Percentiles rank a stretch among this genome's conserved stretches.
Conservation (phyloP, 2,329 filamentous ascomycete genomes). For the Moelleriella libera region DNA sequence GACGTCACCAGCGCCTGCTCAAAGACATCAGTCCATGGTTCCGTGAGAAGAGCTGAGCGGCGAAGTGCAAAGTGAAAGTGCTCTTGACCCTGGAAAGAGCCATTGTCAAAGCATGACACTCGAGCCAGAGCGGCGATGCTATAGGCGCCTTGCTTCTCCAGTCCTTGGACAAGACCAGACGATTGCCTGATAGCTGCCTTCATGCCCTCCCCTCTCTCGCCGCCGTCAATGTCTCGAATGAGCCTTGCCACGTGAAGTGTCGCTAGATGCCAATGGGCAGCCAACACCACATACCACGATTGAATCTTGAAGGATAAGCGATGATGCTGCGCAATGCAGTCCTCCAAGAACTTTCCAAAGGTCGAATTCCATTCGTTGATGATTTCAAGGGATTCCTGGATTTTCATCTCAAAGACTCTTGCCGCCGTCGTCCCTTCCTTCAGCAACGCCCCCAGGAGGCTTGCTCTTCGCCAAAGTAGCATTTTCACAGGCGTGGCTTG, state of each 20-base stretch:
- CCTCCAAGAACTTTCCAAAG: background rate
- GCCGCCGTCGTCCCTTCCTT: background rate
- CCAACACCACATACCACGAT: background rate
- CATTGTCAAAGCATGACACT: background rate
- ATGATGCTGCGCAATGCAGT: background rate
- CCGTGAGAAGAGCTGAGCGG: background rate
- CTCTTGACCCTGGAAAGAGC: background rate
- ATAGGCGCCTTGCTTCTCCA: background rate
- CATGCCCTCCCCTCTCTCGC: background rate
- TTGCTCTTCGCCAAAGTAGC: background rate
- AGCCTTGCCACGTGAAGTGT: background rate
- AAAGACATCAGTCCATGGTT: background rate
- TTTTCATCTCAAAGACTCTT: background rate
- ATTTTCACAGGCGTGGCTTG: background rate
- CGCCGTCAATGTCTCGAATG: background rate
- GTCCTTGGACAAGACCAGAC: background rate
- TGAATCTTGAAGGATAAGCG: background rate
- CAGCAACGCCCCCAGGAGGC: background rate
- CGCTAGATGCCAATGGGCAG: background rate
- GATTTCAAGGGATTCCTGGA: background rate
- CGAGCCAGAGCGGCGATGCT: background rate
- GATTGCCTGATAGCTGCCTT: background rate
- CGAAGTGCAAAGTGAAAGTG: background rate
- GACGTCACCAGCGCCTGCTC: background rate
- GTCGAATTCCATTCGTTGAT: background rate